Conservation (phyloP, 257 asterid genomes). For the Anisodus acutangulus region DNA sequence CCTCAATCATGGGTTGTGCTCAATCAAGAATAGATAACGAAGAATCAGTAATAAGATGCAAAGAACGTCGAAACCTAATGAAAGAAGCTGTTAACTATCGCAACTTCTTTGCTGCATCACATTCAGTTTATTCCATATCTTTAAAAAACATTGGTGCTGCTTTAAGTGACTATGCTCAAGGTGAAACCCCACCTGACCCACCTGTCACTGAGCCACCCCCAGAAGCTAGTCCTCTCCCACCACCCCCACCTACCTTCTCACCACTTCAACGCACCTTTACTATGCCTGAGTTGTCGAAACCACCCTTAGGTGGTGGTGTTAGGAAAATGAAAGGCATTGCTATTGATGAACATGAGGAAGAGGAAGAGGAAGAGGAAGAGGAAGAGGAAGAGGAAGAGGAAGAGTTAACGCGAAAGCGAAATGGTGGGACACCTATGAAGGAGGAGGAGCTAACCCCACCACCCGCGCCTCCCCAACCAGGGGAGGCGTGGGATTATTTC, state of each 20-base stretch:
- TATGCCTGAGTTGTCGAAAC: conserved; percentile 67
- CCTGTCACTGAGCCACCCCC: conserved; percentile 52
- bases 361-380: conserved; percentile 53
- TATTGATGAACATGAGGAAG: conserved; percentile 61
- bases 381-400: conserved; percentile 41
- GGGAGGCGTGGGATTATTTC: conserved; percentile 91
- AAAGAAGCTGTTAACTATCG: conserved; percentile 78
- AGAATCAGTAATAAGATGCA: conserved; percentile 91
- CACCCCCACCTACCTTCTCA: conserved; percentile 83
- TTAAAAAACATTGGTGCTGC: conserved; percentile 96
- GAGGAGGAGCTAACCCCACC: conserved; percentile 35
- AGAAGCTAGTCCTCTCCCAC: conserved; percentile 69
- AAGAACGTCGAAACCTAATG: conserved; percentile 84
- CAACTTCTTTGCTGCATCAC: conserved; percentile 89
- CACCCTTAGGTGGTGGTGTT: conserved; percentile 33
- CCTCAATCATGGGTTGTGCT: conserved; percentile 73
- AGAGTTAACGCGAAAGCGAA: conserved; percentile 32
- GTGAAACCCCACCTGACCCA: conserved; percentile 73
- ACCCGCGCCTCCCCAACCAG: conserved; percentile 73
- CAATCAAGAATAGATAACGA: conserved; percentile 92
- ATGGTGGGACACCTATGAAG: conserved; percentile 52
- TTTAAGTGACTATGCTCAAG: conserved; percentile 82
- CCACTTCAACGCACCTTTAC: conserved; percentile 80
- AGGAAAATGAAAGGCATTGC: conserved; percentile 57
- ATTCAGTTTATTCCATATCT: conserved; percentile 77